A percentile compares a stretch with the other conserved stretches of the same genome.
Conservation (phyloP, 2,329 filamentous ascomycete genomes). For the Alternaria atra region DNA sequence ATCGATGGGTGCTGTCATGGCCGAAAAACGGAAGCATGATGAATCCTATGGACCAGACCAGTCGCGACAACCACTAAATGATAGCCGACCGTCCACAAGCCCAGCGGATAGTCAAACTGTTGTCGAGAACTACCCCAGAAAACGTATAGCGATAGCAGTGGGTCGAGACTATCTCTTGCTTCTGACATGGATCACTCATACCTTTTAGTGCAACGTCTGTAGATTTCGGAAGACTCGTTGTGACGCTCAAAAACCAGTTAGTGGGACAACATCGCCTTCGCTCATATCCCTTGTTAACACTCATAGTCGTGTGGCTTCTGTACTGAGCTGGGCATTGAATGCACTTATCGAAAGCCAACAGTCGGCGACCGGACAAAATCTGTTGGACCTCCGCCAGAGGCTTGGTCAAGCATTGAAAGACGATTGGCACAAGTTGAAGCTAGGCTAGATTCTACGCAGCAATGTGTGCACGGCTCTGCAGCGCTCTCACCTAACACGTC, state of each 20-base stretch:
- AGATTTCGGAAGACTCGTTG: conserved; percentile 39
- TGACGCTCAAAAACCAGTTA: conserved; percentile 35
- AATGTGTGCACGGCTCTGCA: conserved; percentile 24
- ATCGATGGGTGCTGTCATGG: conserved; percentile 15
- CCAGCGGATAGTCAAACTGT: conserved; percentile 15
- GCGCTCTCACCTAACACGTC: conserved; percentile 27
- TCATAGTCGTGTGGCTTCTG: conserved; percentile 24
- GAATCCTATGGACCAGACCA: conserved; percentile 7
- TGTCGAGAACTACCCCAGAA: conserved; percentile 33
- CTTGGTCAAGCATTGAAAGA: conserved; percentile 32
- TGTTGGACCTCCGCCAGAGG: conserved; percentile 24
- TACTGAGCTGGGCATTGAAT: conserved; percentile 40
- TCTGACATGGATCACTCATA: conserved; percentile 2
- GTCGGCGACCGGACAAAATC: conserved; percentile 32
- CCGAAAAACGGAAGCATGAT: conserved; percentile 30
- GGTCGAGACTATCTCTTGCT: conserved; percentile 9
- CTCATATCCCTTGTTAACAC: neutral
- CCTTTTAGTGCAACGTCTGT: conserved; percentile 41
- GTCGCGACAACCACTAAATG: conserved; percentile 9
- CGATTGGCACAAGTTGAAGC: conserved; percentile 37
- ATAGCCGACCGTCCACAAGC: conserved; percentile 15
- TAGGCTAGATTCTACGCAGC: conserved; percentile 29
- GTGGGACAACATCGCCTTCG: neutral
- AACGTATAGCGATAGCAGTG: conserved; percentile 2
- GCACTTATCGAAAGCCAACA: conserved; percentile 38